Evolutionary conservation across 495 filamentous ascomycete species (phyloP), one percentile per base, ranked within the genome.

Genomic region (Penicillium ucsense): DNA sequence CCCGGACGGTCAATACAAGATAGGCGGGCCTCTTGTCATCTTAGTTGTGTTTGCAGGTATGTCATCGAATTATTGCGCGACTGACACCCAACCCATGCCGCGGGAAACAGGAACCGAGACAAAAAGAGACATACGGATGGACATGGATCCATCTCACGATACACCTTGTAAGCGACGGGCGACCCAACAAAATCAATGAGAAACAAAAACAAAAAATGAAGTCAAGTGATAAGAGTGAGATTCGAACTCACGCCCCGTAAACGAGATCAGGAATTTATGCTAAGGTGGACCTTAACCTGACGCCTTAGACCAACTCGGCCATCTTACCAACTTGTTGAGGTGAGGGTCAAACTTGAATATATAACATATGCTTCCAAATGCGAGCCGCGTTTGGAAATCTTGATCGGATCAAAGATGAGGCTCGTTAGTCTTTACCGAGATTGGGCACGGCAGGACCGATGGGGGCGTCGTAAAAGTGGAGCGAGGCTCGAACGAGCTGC

Each of bases 281-380:
- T 51, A 62, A 62, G 59, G 59, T 62, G 37, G 39, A 57, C 61
- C 61, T 64, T 64, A 64, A 64, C 61, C 61, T 64, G 58, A 57
- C 61, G 61, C 61, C 61, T 64, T 64, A 47, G 61, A 64, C 61
- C 61, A 64, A 64, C 61, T 64, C 61, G 61, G 61, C 61, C 61
- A 64, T 64, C 61, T 64, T 64, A 52, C 61, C 61, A 48, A 40
- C 48, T 41, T 31, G 40, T 49, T 55, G 41, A n/a, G 20, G 10
- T 3, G 1, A 12, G 9, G 1, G 11, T 0, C 9, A 2, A 11
- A 20, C 8, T 47, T 50, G 41, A 32, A n/a, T 9, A 31, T n/a
- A 47, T 53, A 6, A 48, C 2, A 33, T 1, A 41, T 6, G 1
- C 3, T 12, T 11, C 4, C 4, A n/a, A 20, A 20, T 20, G 20